Evolutionary conservation across 148 eudicot genomes (phyloP), one percentile per base, ranked within the genome.

Genomic region (Pharnaceum exiguum): DNA sequence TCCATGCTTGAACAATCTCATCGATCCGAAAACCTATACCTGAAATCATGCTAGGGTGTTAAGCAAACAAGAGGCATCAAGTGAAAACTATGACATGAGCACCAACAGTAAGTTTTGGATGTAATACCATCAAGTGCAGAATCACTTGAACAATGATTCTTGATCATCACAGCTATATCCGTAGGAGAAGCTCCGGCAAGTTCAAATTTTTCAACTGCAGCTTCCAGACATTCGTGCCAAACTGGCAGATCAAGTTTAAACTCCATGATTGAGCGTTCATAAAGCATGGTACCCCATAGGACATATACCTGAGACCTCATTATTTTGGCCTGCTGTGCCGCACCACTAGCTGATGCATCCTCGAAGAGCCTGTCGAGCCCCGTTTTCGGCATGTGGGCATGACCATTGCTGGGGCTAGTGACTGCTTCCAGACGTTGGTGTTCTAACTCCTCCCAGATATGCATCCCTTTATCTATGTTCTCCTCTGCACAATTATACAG

Each of bases 1-100:
- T 86, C 99, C 99, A 93, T 42, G 99, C 99, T 61, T 93, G 95
- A 63, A 93, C 81, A 74, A 88, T 83, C 87, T 93, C 99, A 56
- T 93, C 95, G 56, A 93, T 82, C 51, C 88, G 88, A 82, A 93
- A 93, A 23, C 91, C 91, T 61, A 88, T 37, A 16, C 99, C 96
- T 88, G 70, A 21, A 51, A 74, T 9, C 56, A 65, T 63, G 60
- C 47, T 49, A 75, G 3, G 57, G 42, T 39, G 30, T 32, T 57
- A 40, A 45, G 42, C 23, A 27, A 36, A 13, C 17, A 25, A 18
- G 17, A 26, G 23, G 39, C 61, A 31, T 1, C n/a, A 37, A 48
- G n/a, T 0, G 54, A 30, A 21, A 60, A 40, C 15, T 47, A 1
- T 5, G 21, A 63, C 19, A 43, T 25, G 17, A 33, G 28, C 10